phyloP scores from a whole-genome alignment of 768 basidiomycete genomes.

The Tulasnella sp. region DNA sequence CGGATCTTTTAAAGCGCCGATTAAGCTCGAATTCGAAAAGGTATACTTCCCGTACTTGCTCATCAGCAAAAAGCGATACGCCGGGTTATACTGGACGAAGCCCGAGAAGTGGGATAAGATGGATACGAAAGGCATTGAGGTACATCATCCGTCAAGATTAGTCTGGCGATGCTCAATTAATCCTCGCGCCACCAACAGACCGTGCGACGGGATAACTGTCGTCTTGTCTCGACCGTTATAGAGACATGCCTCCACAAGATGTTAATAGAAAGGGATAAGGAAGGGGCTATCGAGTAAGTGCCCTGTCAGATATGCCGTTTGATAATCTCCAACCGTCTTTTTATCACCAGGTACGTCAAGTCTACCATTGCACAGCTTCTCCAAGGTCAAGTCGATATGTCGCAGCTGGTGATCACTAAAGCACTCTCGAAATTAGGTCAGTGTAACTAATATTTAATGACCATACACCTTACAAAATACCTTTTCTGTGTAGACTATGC shows the following conservation, averaged over 20 bases:
- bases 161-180: constrained; percentile 3
- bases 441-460: background rate
- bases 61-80: constrained; percentile 98
- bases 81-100: constrained; percentile 95
- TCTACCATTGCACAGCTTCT: constrained; percentile 86
- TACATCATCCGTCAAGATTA: constrained; percentile 23
- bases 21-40: constrained; percentile 99
- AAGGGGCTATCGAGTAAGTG: constrained; percentile 79
- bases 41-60: constrained; percentile 97
- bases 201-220: constrained; percentile 94
- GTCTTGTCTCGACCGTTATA: constrained; percentile 95
- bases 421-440: constrained; percentile 78
- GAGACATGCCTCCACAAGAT: constrained; percentile 97
- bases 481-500: constrained; percentile 56
- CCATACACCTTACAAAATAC: no score
- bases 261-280: constrained; percentile 90
- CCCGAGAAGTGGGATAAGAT: constrained; percentile 96
- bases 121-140: constrained; percentile 99
- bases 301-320: background rate
- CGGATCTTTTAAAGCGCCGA: constrained; percentile 81
- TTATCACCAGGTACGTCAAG: constrained; percentile 65
- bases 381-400: constrained; percentile 98
- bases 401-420: constrained; percentile 97
- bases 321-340: background rate
- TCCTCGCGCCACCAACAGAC: constrained; percentile 53